Base-by-base conservation (phyloP, 805 yeast genomes). In the Wickerhamiella occidentalis region DNA sequence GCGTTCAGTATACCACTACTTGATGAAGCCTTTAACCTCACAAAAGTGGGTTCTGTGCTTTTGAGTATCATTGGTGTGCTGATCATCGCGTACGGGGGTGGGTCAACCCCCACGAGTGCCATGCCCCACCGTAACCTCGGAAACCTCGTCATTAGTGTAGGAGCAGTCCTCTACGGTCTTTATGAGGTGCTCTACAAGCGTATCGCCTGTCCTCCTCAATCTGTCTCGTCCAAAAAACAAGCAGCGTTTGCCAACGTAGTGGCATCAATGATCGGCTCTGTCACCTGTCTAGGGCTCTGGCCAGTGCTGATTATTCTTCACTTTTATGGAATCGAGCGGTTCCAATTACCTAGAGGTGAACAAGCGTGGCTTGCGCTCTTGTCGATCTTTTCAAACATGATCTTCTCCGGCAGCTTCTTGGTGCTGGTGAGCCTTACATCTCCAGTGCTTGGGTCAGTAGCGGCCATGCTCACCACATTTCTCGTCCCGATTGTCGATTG, bases 121-220 rank as follows among this genome's bases (percentile, higher is more conserved):
- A 78, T 77, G 55, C 85, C 87, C 1, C 68, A 77, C 56, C 66
- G 90, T 52, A 63, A 78, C 15, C 61, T 73, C 57, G 95, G 95
- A 9, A 84, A 86, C 57, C 44, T 79, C 26, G 70, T 84, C 33
- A 85, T 85, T 37, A 74, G 79, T 0, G 56, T 73, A 7, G 95
- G 95, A 17, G 87, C 94, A 0, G 67, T 85, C 1, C 59, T 83
- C 51, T 85, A 84, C 57, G 94, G 94, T 2, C 73, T 82, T 48
- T 85, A 85, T 61, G 95, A 85, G 61, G 94, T 85, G 3, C 66
- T 84, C 21, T 85, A 86, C 70, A 86, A 86, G 67, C 76, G 76
- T 55, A 68, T 73, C 54, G 73, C 80, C 12, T 85, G 95, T 62
- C 84, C 90, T 9, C 88, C 94, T 0, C 76, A 76, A 51, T 64